Evolutionary conservation across 306 rosid genomes (phyloP), one percentile per base, ranked within the genome.

Genomic region (Hippophae gyantsensis): DNA sequence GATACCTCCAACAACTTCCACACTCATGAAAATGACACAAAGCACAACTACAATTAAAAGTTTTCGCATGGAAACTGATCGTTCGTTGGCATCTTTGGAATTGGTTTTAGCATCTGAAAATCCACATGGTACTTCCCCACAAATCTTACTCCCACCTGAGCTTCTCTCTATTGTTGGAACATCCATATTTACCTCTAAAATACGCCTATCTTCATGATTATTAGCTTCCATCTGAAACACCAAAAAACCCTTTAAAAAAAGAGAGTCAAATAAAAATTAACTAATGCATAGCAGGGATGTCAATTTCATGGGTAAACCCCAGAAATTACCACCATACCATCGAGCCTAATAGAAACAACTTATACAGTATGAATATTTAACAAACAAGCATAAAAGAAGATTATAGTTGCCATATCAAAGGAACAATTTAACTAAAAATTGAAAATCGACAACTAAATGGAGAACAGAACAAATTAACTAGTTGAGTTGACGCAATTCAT

Each of bases 41-140:
- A 74, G 77, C 9, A 74, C 67, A 62, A 78, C 86, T 11, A 79
- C 83, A n/a, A 69, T 72, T 60, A 63, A 66, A 53, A 81, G 83
- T 63, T 78, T 81, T 32, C 79, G 77, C 83, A 72, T 81, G 10
- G 86, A 75, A 2, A 78, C 73, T 10, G 81, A 63, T 9, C 86
- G 72, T 51, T 81, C 86, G 74, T 60, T 48, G 1, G 81, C 79
- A 50, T 81, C 83, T 52, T 69, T 75, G 8, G 81, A 78, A 57
- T 68, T 78, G 45, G 66, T 69, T 42, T 78, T 81, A 6, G 70
- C 70, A 53, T 81, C 83, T 8, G 81, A 59, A 75, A 81, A 78
- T 57, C 83, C 83, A 49, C 86, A 81, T 2, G 86, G 73, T 60
- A 72, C 86, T 48, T 74, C 83, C 42, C 83, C 81, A 67, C 86